phyloP scores from a whole-genome alignment of 2,329 filamentous ascomycete species.

The Calonectria crousiana region DNA sequence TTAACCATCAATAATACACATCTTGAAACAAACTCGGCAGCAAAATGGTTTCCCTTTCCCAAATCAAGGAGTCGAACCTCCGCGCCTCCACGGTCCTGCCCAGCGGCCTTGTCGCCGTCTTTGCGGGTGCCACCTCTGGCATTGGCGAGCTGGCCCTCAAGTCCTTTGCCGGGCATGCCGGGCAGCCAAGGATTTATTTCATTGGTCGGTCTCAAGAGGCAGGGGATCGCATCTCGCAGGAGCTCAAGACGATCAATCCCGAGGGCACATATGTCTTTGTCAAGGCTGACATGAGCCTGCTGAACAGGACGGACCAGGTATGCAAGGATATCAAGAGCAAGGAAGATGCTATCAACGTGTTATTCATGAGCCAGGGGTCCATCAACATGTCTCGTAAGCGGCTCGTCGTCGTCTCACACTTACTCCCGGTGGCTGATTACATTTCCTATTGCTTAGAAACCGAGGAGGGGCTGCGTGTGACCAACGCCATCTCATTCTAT shows the following conservation, averaged over 20 bases:
- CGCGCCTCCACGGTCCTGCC: conserved; percentile 21
- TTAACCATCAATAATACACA: neutral
- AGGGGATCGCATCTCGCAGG: conserved; percentile 52
- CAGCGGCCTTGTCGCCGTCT: conserved; percentile 56
- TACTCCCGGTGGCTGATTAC: neutral
- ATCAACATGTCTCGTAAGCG: conserved; percentile 38
- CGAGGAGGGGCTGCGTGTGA: conserved; percentile 66
- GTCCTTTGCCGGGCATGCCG: conserved; percentile 55
- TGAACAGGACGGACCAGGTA: conserved; percentile 63
- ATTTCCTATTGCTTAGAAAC: conserved; percentile 58
- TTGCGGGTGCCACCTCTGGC: conserved; percentile 67
- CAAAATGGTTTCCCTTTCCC: conserved; percentile 32
- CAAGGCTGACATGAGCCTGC: conserved; percentile 61
- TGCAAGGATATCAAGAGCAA: conserved; percentile 58
- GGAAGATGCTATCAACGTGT: conserved; percentile 59
- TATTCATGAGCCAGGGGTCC: conserved; percentile 59
- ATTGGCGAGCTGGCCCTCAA: conserved; percentile 64
- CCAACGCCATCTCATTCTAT: conserved; percentile 66
- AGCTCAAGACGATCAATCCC: conserved; percentile 57
- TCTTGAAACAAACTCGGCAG: neutral
- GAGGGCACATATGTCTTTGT: conserved; percentile 61
- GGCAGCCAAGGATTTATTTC: conserved; percentile 62
- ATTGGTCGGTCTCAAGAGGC: conserved; percentile 58
- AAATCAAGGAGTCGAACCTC: conserved; percentile 31
- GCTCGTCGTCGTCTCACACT: conserved; percentile 18